Evolutionary conservation across 2,329 filamentous ascomycete species (phyloP), one percentile per base, ranked within the genome.

Genomic region (Amesomyces nigricolor): DNA sequence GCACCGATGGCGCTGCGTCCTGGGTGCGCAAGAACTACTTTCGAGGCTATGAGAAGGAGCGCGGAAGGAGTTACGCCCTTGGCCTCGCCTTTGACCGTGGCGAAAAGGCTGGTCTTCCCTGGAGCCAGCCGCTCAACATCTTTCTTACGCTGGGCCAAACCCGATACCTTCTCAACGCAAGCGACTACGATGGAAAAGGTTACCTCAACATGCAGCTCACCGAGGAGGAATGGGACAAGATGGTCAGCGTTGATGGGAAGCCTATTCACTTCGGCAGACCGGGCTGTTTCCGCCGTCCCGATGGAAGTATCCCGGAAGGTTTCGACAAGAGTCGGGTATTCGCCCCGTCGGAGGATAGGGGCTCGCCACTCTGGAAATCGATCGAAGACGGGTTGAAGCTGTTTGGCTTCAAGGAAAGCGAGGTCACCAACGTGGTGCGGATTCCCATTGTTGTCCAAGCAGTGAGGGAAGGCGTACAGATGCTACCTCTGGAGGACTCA

Each of bases 131-230:
- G 1, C 62, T 71, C 13, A 72, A 72, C 46, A 63, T 72, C 42
- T 70, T 71, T 56, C 60, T 72, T 11, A 72, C 70, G 0, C 63
- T 72, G 6, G 67, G 68, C 6, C 70, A 72, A 58, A 72, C 68
- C 0, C 62, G 69, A 0, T 72, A 71, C 42, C 59, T 71, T 16
- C 63, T 72, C 9, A 72, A 72, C 42, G 69, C 70, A 14, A 70
- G 68, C 51, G 66, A 71, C 43, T 60, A 63, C 30, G 67, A 70
- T 32, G 66, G 69, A 4, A 55, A 64, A 39, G 69, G 68, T 0
- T 71, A 71, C 51, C 61, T 71, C 46, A 71, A 71, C 57, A 68
- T 71, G 69, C 68, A 70, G 51, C 62, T 71, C 39, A 71, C 67
- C 0, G 66, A 70, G 50, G 65, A 69, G 13, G 69, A 71, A 42